Conservation (phyloP, 129 eudicot species). For the Chrysanthemum seticuspe region DNA sequence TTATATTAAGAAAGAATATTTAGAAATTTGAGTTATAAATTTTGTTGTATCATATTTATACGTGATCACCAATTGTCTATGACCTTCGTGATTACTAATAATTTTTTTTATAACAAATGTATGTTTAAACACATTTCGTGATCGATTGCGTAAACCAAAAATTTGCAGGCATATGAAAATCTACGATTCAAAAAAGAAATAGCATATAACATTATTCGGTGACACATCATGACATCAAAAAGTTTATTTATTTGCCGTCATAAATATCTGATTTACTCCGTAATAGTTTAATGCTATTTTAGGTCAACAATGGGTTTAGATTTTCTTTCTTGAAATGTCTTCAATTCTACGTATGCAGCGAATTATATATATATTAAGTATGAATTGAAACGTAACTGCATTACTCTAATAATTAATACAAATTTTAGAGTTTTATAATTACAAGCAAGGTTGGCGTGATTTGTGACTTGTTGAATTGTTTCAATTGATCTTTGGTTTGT, state of each 20-base stretch:
- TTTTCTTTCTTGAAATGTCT: conserved; percentile 28
- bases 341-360: conserved; percentile 23
- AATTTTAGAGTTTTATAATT: conserved; percentile 9
- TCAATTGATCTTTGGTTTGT: background rate
- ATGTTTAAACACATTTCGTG: too few relatives aligned
- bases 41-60: too few relatives aligned
- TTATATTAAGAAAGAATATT: too few relatives aligned
- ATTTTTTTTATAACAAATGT: too few relatives aligned
- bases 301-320: conserved; percentile 25
- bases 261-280: conserved; percentile 5
- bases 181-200: background rate
- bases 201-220: conserved; percentile 1
- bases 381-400: conserved; percentile 17
- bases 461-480: conserved; percentile 6
- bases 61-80: too few relatives aligned
- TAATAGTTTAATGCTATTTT: conserved; percentile 16
- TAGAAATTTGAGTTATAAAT: too few relatives aligned
- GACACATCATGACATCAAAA: background rate
- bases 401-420: conserved; percentile 1
- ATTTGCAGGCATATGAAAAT: background rate
- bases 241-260: background rate
- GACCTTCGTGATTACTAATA: too few relatives aligned
- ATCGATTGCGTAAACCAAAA: background rate
- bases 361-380: conserved; percentile 3
- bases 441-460: conserved; percentile 32